Evolutionary conservation across 768 basidiomycete genomes (phyloP).

Genomic region (Podaxis sp.): DNA sequence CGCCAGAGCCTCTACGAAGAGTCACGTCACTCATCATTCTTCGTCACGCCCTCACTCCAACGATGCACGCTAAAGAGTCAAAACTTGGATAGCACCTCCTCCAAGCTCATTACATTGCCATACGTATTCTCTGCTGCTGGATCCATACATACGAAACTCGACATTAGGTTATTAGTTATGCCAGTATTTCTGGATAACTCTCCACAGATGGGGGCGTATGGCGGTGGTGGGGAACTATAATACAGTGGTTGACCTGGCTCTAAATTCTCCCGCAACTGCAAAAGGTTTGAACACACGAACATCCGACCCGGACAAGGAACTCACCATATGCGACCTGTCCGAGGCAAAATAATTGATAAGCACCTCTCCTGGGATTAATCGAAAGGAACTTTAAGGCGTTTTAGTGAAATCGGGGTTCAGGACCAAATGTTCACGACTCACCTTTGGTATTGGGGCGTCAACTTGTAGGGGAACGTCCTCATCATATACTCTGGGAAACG

Average conservation of each 20-base stretch:
- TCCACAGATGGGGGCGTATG: constrained; percentile 50
- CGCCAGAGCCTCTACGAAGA: neutral
- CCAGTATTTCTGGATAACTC: constrained; percentile 33
- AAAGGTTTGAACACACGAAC: neutral
- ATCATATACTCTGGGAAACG: constrained; percentile 41
- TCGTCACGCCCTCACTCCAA: constrained; percentile 2
- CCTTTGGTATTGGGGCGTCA: constrained; percentile 44
- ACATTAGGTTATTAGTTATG: constrained; percentile 54
- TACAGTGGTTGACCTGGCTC: neutral
- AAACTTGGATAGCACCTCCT: constrained; percentile 14
- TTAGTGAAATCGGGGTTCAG: neutral
- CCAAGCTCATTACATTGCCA: constrained; percentile 40
- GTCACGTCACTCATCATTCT: constrained; percentile 8
- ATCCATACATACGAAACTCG: constrained; percentile 53
- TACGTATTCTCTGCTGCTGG: constrained; percentile 26
- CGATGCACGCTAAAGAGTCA: neutral
- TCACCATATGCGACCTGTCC: constrained; percentile 76
- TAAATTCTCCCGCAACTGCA: neutral
- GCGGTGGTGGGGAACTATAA: constrained; percentile 48
- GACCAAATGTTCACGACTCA: constrained; percentile 18
- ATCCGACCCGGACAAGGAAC: constrained; percentile 15
- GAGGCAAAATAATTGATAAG: constrained; percentile 67
- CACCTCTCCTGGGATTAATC: constrained; percentile 50
- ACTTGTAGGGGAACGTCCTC: constrained; percentile 39
- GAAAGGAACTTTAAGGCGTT: constrained; percentile 47